Evolutionary conservation across 495 filamentous ascomycete species (phyloP).

Genomic region (Glarea lozoyensis): DNA sequence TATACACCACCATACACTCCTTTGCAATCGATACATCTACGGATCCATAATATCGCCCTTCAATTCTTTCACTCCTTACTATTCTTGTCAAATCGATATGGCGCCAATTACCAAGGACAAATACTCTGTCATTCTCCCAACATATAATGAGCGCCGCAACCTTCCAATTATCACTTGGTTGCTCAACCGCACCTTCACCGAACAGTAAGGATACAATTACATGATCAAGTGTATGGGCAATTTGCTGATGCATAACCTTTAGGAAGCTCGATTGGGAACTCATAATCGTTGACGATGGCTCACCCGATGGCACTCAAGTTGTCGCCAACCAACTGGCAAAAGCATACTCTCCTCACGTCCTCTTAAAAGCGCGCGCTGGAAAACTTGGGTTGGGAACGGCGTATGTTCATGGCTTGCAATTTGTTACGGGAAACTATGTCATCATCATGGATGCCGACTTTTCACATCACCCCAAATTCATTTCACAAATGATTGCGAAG

Average conservation of each 20-base stretch:
- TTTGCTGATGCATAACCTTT: conserved; percentile 12
- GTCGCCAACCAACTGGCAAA: conserved; percentile 83
- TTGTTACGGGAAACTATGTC: conserved; percentile 80
- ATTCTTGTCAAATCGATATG: not conserved
- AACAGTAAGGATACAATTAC: conserved; percentile 62
- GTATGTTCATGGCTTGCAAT: no score
- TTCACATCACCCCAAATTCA: conserved; percentile 96
- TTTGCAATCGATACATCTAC: not conserved
- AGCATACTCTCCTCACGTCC: conserved; percentile 68
- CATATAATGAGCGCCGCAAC: conserved; percentile 96
- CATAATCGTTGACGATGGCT: conserved; percentile 95
- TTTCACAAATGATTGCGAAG: conserved; percentile 73
- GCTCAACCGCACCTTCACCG: conserved; percentile 79
- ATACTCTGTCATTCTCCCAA: conserved; percentile 95
- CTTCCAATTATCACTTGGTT: conserved; percentile 93
- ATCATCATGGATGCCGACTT: conserved; percentile 99
- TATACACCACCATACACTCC: no score
- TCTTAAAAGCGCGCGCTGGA: conserved; percentile 77
- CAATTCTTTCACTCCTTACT: not conserved
- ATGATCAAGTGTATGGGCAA: not conserved
- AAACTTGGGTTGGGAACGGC: conserved; percentile 96
- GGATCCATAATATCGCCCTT: not conserved
- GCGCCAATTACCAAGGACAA: conserved; percentile 51
- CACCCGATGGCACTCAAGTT: conserved; percentile 88
- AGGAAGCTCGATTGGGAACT: conserved; percentile 97